Percentiles rank a stretch among this genome's conserved stretches.
These are phyloP conservation scores for Amanita muscaria DNA, from an alignment of 768 basidiomycete genomes.

Conservation along the genomic window DNA sequence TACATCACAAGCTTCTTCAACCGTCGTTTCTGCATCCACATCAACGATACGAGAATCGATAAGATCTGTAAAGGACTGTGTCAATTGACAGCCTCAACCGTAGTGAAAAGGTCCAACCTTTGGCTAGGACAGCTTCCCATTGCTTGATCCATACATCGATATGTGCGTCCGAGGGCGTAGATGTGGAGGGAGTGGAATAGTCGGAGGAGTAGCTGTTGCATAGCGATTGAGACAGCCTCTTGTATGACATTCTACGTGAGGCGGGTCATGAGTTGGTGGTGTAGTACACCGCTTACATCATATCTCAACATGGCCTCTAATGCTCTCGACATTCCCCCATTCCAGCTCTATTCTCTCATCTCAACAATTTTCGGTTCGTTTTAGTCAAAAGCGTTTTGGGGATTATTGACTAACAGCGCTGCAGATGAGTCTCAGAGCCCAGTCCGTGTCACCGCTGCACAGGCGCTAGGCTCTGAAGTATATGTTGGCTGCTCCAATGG, in stretches of 20 bases:
- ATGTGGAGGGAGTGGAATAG: constrained; percentile 11
- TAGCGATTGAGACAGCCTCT: constrained; percentile 30
- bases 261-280: background rate
- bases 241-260: constrained; percentile 22
- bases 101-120: constrained; percentile 30
- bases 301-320: background rate
- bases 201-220: constrained; percentile 26
- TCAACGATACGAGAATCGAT: constrained; percentile 60
- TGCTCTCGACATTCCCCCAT: background rate
- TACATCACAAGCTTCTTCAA: constrained; percentile 82
- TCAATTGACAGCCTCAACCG: no score
- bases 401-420: no score
- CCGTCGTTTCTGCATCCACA: constrained; percentile 62
- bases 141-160: constrained; percentile 42
- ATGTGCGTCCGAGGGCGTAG: constrained; percentile 23
- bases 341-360: constrained; percentile 2
- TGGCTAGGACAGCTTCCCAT: constrained; percentile 49
- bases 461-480: constrained; percentile 49
- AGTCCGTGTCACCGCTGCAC: background rate
- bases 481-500: constrained; percentile 85
- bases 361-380: background rate
- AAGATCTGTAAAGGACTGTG: no score
- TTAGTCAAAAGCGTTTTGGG: no score
- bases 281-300: background rate
- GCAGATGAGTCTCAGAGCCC: background rate